These are phyloP conservation scores for Suhomyces terraborum DNA, from an alignment of 1,139 yeast species.

Conservation along the genomic window DNA sequence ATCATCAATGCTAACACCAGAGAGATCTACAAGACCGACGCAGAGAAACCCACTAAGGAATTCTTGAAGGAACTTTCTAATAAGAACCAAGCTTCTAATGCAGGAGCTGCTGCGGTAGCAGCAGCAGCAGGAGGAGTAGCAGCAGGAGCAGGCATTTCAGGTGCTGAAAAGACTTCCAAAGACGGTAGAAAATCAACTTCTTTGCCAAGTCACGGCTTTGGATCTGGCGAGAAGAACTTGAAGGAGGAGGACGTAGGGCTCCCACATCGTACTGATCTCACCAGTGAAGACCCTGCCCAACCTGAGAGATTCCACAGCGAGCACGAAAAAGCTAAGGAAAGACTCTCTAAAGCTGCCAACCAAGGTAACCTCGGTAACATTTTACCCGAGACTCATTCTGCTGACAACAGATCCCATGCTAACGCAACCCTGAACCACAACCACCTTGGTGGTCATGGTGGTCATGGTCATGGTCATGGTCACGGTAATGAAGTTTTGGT, in stretches of 20 bases:
- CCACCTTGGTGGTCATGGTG: constrained; percentile 14
- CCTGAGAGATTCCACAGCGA: constrained; percentile 16
- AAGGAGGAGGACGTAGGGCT: constrained; percentile 8
- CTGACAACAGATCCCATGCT: constrained; percentile 10
- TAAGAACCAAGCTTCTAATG: neutral
- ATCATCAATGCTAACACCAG: constrained; percentile 39
- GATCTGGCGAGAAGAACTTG: constrained; percentile 9
- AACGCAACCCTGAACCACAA: too few relatives aligned
- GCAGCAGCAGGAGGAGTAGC: constrained; percentile 8
- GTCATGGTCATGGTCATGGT: constrained; percentile 2
- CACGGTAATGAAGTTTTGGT: constrained; percentile 23
- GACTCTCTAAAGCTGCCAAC: constrained; percentile 19
- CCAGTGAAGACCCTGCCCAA: constrained; percentile 14
- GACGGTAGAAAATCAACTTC: neutral
- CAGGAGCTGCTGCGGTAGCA: constrained; percentile 7
- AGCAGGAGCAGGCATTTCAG: constrained; percentile 1
- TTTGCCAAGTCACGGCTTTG: constrained; percentile 6
- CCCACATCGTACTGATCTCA: constrained; percentile 10
- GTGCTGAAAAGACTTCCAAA: neutral
- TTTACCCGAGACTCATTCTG: neutral
- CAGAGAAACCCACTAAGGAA: neutral
- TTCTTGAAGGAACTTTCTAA: neutral
- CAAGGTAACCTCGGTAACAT: constrained; percentile 22
- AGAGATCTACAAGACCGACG: constrained; percentile 31
- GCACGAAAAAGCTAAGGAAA: constrained; percentile 20